These are phyloP conservation scores for Piromyces finnis DNA, from an alignment of 192 early-diverging fungal species.

Conservation along the genomic window DNA sequence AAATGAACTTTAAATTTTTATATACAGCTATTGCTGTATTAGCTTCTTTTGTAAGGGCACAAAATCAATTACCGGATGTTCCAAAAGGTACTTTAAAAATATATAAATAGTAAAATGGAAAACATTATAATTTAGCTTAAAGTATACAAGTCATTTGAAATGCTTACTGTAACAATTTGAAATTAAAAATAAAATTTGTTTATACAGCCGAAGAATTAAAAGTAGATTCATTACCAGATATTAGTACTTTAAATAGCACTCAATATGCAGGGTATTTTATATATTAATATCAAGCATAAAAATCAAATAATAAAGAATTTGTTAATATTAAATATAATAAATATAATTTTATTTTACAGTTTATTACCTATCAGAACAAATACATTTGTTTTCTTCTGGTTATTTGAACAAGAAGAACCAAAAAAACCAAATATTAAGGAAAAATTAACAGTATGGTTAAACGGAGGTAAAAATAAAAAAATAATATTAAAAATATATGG, in stretches of 20 bases:
- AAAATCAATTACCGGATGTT: too few relatives aligned
- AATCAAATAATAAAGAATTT: too few relatives aligned
- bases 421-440: neutral
- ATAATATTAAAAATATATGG: neutral
- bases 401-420: constrained; percentile 8
- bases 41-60: too few relatives aligned
- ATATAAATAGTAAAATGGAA: too few relatives aligned
- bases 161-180: too few relatives aligned
- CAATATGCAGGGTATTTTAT: neutral
- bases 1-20: too few relatives aligned
- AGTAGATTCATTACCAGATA: neutral
- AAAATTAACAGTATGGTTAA: constrained; percentile 41
- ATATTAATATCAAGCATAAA: too few relatives aligned
- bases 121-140: too few relatives aligned
- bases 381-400: constrained; percentile 27
- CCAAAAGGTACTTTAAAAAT: too few relatives aligned
- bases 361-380: neutral
- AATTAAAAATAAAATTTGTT: too few relatives aligned
- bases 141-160: too few relatives aligned
- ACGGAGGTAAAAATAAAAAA: constrained; percentile 17
- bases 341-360: neutral
- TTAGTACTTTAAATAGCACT: neutral
- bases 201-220: neutral
- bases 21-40: too few relatives aligned
- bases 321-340: neutral